Conservation (phyloP, 192 early-diverging fungal genomes). For the Gamsiella multidivaricata region DNA sequence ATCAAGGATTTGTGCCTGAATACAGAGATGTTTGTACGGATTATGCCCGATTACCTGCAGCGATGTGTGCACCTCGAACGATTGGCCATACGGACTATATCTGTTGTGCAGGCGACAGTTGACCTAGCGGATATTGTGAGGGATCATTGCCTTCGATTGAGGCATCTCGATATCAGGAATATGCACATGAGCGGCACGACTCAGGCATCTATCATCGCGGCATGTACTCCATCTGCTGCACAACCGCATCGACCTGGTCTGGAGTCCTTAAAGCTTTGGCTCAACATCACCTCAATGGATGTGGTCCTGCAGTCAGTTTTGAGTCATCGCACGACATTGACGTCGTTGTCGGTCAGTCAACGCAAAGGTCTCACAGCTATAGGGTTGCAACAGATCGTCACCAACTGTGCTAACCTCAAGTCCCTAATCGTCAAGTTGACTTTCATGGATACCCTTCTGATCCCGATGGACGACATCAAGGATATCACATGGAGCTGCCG, state of each 20-base stretch:
- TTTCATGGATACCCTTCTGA: neutral
- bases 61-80: slow-evolving; percentile 3
- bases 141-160: neutral
- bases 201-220: neutral
- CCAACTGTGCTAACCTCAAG: neutral
- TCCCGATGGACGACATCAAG: neutral
- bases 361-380: neutral
- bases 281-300: neutral
- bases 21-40: neutral
- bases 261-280: neutral
- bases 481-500: neutral
- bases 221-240: neutral
- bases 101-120: neutral
- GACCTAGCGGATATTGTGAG: neutral
- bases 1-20: slow-evolving; percentile 11
- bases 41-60: neutral
- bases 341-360: neutral
- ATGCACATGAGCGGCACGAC: neutral
- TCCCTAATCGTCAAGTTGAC: neutral
- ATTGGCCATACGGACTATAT: neutral
- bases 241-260: neutral
- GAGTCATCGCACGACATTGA: slow-evolving; percentile 1
- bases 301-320: neutral
- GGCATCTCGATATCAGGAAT: neutral
- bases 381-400: slow-evolving; percentile 2